phyloP scores from a whole-genome alignment of 805 yeast genomes.

The Geotrichum ghanense region DNA sequence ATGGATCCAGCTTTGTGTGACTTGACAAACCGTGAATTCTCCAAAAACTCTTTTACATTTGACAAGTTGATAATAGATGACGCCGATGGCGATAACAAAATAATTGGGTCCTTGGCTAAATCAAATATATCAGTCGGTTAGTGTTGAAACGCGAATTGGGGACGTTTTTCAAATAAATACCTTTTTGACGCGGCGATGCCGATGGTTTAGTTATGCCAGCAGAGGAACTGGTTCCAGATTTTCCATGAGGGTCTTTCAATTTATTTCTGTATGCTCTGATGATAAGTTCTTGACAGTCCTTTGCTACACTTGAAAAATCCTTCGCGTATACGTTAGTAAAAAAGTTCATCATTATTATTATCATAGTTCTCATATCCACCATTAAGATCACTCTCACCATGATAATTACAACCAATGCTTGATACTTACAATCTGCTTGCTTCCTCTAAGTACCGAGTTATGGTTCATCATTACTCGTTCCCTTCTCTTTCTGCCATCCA shows the following conservation, averaged over 20 bases:
- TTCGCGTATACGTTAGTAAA: not conserved
- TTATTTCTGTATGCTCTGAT: slow-evolving; percentile 14
- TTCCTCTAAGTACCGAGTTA: slow-evolving; percentile 29
- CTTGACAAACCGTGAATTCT: slow-evolving; percentile 54
- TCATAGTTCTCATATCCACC: no score
- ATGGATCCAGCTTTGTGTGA: slow-evolving; percentile 12
- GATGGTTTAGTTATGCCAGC: no score
- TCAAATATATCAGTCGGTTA: not conserved
- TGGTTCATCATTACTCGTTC: slow-evolving; percentile 35
- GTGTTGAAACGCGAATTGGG: not conserved
- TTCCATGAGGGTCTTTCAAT: slow-evolving; percentile 2
- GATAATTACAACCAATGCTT: no score
- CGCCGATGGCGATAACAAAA: slow-evolving; percentile 69
- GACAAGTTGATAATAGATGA: slow-evolving; percentile 55
- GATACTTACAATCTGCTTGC: slow-evolving; percentile 17
- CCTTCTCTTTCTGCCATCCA: slow-evolving; percentile 40
- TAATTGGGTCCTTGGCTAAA: slow-evolving; percentile 46
- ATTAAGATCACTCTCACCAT: no score
- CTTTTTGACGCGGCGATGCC: not conserved
- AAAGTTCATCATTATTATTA: no score
- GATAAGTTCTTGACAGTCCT: slow-evolving; percentile 23
- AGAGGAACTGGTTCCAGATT: no score
- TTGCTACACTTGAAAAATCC: slow-evolving; percentile 26
- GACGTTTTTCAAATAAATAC: not conserved
- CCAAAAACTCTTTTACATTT: slow-evolving; percentile 59